A percentile compares a stretch with the other conserved stretches of the same genome.
Conservation (phyloP, 371 early-diverging fungal genomes). For the Syncephalastrum contaminatum region DNA sequence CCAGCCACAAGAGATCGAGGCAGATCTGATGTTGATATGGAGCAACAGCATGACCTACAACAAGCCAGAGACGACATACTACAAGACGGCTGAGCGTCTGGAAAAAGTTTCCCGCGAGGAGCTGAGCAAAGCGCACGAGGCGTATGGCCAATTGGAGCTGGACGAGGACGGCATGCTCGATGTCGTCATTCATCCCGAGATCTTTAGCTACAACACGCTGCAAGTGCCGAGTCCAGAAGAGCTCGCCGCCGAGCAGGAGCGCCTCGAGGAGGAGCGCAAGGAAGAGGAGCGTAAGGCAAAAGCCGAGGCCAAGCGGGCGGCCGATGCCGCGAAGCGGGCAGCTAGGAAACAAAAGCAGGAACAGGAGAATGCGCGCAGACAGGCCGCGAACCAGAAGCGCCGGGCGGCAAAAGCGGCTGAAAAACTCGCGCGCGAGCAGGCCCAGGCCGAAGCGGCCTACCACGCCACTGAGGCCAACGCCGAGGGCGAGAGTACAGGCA, state of each 20-base stretch:
- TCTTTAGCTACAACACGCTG: conserved; percentile 47
- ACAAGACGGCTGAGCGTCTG: conserved; percentile 60
- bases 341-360: conserved; percentile 9
- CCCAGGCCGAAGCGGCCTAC: conserved; percentile 7
- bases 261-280: conserved; percentile 16
- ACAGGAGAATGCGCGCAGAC: not conserved
- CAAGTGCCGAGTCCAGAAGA: conserved; percentile 26
- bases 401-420: conserved; percentile 11
- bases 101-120: conserved; percentile 35
- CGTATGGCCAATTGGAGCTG: conserved; percentile 38
- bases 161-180: conserved; percentile 46
- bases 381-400: conserved; percentile 9
- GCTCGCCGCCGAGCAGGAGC: conserved; percentile 17
- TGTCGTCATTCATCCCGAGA: conserved; percentile 49
- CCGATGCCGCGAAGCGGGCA: conserved; percentile 3
- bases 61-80: conserved; percentile 69
- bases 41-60: conserved; percentile 80
- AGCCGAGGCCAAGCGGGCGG: conserved; percentile 8
- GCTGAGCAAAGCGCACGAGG: conserved; percentile 36
- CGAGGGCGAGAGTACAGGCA: conserved; percentile 5
- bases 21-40: conserved; percentile 70
- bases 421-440: conserved; percentile 5
- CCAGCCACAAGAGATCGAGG: conserved; percentile 27
- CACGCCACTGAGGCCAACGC: conserved; percentile 8
- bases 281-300: conserved; percentile 9